A percentile compares a stretch with the other conserved stretches of the same genome.
Evolutionary conservation across 352 stramenopile species (phyloP).

Genomic region (Aphanomyces astaci): DNA sequence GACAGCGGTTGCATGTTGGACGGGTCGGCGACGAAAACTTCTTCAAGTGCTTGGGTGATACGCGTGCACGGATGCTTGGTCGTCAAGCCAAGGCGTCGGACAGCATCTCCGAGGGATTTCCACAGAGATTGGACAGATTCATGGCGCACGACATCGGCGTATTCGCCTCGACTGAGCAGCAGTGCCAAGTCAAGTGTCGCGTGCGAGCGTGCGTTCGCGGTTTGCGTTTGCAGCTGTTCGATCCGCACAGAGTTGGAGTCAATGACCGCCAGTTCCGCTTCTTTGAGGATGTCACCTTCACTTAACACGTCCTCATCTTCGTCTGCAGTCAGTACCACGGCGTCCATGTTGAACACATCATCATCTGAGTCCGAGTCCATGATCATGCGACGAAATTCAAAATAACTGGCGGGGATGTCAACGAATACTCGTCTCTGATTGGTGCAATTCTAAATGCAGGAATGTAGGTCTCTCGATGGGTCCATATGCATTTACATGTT

Average conservation of each 20-base stretch:
- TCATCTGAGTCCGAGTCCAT: constrained; percentile 18
- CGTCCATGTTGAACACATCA: constrained; percentile 17
- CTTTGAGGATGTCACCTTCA: constrained; percentile 29
- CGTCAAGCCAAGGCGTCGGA: neutral
- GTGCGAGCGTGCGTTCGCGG: constrained; percentile 14
- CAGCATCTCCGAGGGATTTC: constrained; percentile 18
- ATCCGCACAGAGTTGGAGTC: constrained; percentile 39
- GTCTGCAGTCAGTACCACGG: neutral
- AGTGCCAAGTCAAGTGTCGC: constrained; percentile 40
- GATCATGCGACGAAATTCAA: neutral
- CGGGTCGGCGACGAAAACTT: constrained; percentile 28
- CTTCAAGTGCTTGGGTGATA: constrained; percentile 38
- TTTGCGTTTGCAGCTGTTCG: constrained; percentile 13
- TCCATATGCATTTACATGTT: no score
- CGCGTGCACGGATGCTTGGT: constrained; percentile 37
- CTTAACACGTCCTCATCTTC: constrained; percentile 16
- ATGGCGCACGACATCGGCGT: constrained; percentile 49
- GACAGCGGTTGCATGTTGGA: constrained; percentile 33
- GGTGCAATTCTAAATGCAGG: neutral
- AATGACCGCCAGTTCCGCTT: constrained; percentile 48
- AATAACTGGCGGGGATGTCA: constrained; percentile 9
- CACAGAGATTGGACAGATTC: constrained; percentile 33
- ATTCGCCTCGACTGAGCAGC: constrained; percentile 50
- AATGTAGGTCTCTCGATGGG: neutral
- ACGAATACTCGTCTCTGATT: neutral